Evolutionary conservation across 495 filamentous ascomycete genomes (phyloP), one percentile per base, ranked within the genome.

Genomic region (Neurospora terricola): DNA sequence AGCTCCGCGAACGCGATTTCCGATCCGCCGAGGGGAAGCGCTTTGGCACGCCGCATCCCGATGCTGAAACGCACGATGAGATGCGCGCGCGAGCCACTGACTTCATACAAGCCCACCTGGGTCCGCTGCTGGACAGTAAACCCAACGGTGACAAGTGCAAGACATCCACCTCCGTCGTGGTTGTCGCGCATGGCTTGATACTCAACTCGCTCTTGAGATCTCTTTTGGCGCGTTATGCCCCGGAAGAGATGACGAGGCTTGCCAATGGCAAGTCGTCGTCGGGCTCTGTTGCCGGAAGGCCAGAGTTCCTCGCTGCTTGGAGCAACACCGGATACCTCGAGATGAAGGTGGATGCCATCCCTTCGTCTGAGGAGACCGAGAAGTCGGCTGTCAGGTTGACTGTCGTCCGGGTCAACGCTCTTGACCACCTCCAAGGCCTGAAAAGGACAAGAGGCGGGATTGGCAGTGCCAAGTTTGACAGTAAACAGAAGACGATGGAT

Each of bases 151-250:
- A 76, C 8, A 36, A 78, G n/a, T 62, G 23, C 23, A 34, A 66
- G 27, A 36, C 14, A 18, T 4, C 6, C 5, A 66, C 5, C 27
- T 77, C 82, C 2, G 79, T 95, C 12, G 90, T 88, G 27, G 81
- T 95, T 34, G 91, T 95, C 18, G 89, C 93, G 14, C 94, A 97
- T 78, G 94, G 94, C 45, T 89, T 95, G 38, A 89, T 96, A 30
- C 87, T 97, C 1, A 87, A 86, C 27, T 82, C 88, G 27, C 78
- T 97, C 0, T 90, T 93, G 87, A 84, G 84, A 70, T 84, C 86
- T 38, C 80, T 96, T 43, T 77, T 93, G 23, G 80, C 79, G 21
- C 70, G 72, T 70, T 79, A 70, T 68, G 75, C 75, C 5, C 73
- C 77, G 0, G 62, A 8, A 2, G 80, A 80, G 71, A 21, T 76